These are phyloP conservation scores for Fusarium pseudoanthophilum DNA, from an alignment of 2,329 filamentous ascomycete genomes.

Conservation along the genomic window DNA sequence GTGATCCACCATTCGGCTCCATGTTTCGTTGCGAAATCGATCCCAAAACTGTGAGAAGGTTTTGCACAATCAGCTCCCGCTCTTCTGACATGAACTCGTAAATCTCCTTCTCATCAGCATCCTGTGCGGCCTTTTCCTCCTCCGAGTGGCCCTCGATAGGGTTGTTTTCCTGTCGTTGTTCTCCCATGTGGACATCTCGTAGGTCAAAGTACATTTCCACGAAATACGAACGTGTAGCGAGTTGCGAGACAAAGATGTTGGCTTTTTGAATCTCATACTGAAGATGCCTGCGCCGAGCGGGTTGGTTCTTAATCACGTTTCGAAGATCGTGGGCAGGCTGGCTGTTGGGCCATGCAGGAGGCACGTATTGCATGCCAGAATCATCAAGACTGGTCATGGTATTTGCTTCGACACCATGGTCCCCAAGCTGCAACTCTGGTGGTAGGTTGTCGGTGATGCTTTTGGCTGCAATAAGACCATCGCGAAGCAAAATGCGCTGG, in stretches of 20 bases:
- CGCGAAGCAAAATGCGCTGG: conserved; percentile 78
- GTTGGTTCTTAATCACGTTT: conserved; percentile 60
- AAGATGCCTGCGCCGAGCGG: conserved; percentile 64
- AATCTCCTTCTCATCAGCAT: conserved; percentile 59
- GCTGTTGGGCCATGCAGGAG: conserved; percentile 59
- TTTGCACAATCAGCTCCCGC: conserved; percentile 82
- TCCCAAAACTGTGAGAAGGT: conserved; percentile 78
- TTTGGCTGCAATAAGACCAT: conserved; percentile 77
- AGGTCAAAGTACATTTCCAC: conserved; percentile 88
- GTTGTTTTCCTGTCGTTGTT: conserved; percentile 53
- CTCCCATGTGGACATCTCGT: conserved; percentile 70
- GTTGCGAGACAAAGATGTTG: conserved; percentile 85
- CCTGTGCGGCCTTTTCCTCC: conserved; percentile 52
- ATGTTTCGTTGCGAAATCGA: conserved; percentile 87
- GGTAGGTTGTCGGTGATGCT: conserved; percentile 74
- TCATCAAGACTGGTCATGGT: conserved; percentile 56
- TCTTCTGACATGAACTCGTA: conserved; percentile 77
- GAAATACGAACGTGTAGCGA: conserved; percentile 84
- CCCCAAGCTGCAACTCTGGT: conserved; percentile 70
- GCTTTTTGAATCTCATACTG: conserved; percentile 93
- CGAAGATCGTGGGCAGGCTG: conserved; percentile 63
- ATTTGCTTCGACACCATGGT: conserved; percentile 50
- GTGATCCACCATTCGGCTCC: conserved; percentile 73
- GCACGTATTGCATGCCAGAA: conserved; percentile 62
- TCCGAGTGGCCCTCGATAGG: conserved; percentile 51